Conservation (phyloP, 768 basidiomycete genomes). For the Tylopilus sp. region DNA sequence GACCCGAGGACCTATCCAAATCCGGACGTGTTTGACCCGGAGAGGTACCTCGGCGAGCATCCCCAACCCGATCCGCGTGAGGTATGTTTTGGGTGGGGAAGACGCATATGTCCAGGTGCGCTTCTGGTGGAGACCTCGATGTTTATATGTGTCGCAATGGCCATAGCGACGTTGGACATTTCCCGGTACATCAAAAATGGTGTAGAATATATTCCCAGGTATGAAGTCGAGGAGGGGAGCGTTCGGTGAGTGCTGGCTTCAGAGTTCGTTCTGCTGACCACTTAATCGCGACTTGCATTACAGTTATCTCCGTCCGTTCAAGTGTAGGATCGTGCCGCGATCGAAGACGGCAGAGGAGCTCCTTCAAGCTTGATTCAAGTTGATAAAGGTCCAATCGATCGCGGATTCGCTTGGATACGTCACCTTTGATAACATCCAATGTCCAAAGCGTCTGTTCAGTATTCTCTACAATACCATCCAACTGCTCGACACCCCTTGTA, state of each 20-base stretch:
- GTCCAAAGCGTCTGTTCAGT: too few relatives aligned
- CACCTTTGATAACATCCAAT: too few relatives aligned
- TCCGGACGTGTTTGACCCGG: conserved; percentile 12
- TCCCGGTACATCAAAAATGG: conserved; percentile 2
- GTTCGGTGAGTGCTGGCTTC: not conserved
- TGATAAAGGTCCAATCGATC: not conserved
- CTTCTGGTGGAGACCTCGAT: conserved; percentile 4
- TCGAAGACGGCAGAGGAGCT: conserved; percentile 5
- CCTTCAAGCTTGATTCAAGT: not conserved
- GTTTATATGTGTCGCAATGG: conserved; percentile 8
- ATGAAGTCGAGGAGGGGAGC: not conserved
- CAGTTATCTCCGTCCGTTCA: conserved; percentile 13
- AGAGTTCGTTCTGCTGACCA: not conserved
- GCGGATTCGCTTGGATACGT: too few relatives aligned
- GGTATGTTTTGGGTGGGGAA: conserved; percentile 17
- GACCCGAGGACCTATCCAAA: conserved; percentile 7
- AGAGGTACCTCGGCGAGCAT: conserved; percentile 10
- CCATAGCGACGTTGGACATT: conserved; percentile 10
- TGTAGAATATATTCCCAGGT: not conserved
- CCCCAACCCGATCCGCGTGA: conserved; percentile 9
- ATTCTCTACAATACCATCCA: too few relatives aligned
- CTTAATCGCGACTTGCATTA: not conserved
- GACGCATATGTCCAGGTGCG: conserved; percentile 9
- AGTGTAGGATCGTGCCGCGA: conserved; percentile 5
- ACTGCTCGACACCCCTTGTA: too few relatives aligned